These are phyloP conservation scores for Biscogniauxia marginata DNA, from an alignment of 2,329 filamentous ascomycete genomes.

Conservation along the genomic window DNA sequence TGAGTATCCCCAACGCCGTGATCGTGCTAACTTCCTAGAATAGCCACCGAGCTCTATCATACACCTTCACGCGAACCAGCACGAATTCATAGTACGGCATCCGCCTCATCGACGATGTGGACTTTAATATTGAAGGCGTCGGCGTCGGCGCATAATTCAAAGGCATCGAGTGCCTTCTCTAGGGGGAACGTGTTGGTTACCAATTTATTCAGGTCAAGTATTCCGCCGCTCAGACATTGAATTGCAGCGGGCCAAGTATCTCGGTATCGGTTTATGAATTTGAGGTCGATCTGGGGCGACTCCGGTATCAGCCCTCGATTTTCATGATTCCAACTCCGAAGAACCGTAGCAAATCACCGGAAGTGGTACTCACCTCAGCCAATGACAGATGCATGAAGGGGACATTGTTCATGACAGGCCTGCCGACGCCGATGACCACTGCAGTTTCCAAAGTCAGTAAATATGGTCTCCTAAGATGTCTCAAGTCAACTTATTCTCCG, in stretches of 20 bases:
- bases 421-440: slow-evolving; percentile 63
- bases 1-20: not conserved
- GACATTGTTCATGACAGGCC: slow-evolving; percentile 60
- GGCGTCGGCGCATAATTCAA: slow-evolving; percentile 51
- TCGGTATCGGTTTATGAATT: slow-evolving; percentile 69
- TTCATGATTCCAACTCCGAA: not conserved
- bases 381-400: slow-evolving; percentile 66
- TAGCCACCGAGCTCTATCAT: not conserved
- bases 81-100: slow-evolving; percentile 20
- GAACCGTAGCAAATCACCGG: not conserved
- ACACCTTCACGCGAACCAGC: slow-evolving; percentile 1
- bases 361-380: slow-evolving; percentile 47
- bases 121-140: slow-evolving; percentile 58
- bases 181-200: slow-evolving; percentile 64
- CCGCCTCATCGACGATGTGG: slow-evolving; percentile 53
- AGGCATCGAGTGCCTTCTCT: slow-evolving; percentile 58
- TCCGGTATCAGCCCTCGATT: not conserved
- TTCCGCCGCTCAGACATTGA: slow-evolving; percentile 54
- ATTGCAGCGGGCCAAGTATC: slow-evolving; percentile 70
- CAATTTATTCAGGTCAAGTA: slow-evolving; percentile 60
- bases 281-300: slow-evolving; percentile 55
- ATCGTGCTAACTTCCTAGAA: not conserved
- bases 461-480: slow-evolving; percentile 7
- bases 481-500: slow-evolving; percentile 2
- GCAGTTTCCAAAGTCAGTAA: slow-evolving; percentile 2